Evolutionary conservation across 768 basidiomycete genomes (phyloP).

Genomic region (Pleurotus sapidus): DNA sequence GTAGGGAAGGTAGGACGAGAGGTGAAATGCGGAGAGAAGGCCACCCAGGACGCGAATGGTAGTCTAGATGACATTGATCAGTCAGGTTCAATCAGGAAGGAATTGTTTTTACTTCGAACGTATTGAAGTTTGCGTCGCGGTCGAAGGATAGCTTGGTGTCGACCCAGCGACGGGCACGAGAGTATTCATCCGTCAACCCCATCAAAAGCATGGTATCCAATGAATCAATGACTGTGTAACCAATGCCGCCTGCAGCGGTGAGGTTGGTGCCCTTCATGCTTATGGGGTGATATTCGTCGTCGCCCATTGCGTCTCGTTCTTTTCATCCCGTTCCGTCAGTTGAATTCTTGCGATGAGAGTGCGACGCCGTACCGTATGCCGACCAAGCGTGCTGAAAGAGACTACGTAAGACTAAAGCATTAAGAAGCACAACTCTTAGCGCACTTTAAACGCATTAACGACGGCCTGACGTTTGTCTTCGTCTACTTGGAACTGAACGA

Average conservation of each 20-base stretch:
- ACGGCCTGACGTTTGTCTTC: conserved; percentile 63
- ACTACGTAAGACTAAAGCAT: conserved; percentile 8
- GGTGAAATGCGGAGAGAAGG: conserved; percentile 80
- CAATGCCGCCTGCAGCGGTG: conserved; percentile 75
- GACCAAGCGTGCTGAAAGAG: conserved; percentile 72
- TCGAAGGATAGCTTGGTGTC: conserved; percentile 68
- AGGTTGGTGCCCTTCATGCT: conserved; percentile 74
- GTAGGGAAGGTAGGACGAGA: conserved; percentile 39
- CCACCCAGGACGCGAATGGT: conserved; percentile 93
- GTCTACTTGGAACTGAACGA: conserved; percentile 45
- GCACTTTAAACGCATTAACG: conserved; percentile 76
- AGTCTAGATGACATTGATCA: conserved; percentile 45
- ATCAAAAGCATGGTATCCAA: conserved; percentile 87
- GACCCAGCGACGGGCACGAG: conserved; percentile 78
- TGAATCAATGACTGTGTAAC: conserved; percentile 86
- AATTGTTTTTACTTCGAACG: conserved; percentile 72
- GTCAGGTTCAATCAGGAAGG: neutral
- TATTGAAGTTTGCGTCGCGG: conserved; percentile 75
- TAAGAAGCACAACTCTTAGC: conserved; percentile 13
- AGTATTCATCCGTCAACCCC: conserved; percentile 78
- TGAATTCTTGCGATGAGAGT: neutral
- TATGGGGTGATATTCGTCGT: conserved; percentile 91
- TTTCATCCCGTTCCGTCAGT: conserved; percentile 13
- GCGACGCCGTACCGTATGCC: conserved; percentile 64
- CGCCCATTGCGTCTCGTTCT: conserved; percentile 91